phyloP scores from a whole-genome alignment of 2,329 filamentous ascomycete genomes.

The Verticillium nubilum region DNA sequence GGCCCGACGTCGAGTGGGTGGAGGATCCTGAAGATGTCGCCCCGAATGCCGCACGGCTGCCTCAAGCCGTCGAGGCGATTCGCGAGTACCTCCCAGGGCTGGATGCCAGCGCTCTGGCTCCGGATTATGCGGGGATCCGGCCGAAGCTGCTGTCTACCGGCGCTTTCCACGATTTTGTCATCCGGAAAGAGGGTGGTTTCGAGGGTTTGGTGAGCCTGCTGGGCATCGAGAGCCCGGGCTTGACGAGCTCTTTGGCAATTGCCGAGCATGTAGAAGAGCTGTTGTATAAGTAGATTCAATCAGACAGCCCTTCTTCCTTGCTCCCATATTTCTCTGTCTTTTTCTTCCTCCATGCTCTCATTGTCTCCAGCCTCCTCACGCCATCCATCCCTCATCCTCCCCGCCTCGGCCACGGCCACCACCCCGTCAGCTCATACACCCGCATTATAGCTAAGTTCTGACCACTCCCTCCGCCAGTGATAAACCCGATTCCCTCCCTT shows the following conservation, averaged over 20 bases:
- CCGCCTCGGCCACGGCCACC: too few species aligned
- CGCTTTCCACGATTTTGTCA: slow-evolving; percentile 79
- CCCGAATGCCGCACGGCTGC: slow-evolving; percentile 58
- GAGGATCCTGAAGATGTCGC: slow-evolving; percentile 63
- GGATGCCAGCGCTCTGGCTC: slow-evolving; percentile 56
- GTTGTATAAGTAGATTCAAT: slow-evolving; percentile 31
- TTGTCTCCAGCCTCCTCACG: too few species aligned
- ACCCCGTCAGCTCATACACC: too few species aligned
- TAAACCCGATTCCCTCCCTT: too few species aligned
- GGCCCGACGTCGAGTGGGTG: slow-evolving; percentile 94
- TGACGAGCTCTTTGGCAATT: slow-evolving; percentile 84
- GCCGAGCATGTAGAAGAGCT: slow-evolving; percentile 64
- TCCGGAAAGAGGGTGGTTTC: slow-evolving; percentile 71
- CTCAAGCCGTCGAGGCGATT: slow-evolving; percentile 68
- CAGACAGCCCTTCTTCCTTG: not conserved
- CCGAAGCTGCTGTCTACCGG: slow-evolving; percentile 67
- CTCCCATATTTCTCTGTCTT: not conserved
- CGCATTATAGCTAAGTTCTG: too few species aligned
- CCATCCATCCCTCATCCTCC: too few species aligned
- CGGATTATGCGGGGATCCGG: slow-evolving; percentile 89
- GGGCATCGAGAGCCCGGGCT: slow-evolving; percentile 87
- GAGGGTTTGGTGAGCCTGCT: slow-evolving; percentile 83
- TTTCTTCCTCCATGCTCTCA: not conserved
- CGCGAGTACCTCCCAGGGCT: slow-evolving; percentile 71
- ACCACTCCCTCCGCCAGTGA: too few species aligned